Base-by-base conservation (phyloP, 148 eudicot species). In the Simmondsia chinensis region DNA sequence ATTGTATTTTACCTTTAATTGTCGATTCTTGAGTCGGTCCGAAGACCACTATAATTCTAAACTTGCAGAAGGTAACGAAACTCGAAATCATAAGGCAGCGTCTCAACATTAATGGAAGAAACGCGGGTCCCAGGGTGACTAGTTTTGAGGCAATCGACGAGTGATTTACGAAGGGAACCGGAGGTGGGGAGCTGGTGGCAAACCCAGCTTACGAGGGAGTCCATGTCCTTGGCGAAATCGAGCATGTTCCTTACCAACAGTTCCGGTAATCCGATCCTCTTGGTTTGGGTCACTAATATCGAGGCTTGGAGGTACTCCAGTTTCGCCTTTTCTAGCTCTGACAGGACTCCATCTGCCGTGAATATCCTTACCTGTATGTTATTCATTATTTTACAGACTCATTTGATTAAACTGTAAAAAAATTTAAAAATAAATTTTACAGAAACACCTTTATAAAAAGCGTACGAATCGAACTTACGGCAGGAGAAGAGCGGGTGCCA, bases 401-500 rank as follows among this genome's bases (percentile, higher is more conserved):
- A n/a, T n/a, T n/a, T n/a, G n/a, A n/a, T n/a, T n/a, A n/a, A n/a
- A n/a, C n/a, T n/a, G n/a, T n/a, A n/a, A n/a, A n/a, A n/a, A n/a
- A n/a, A n/a, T n/a, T n/a, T n/a, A n/a, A n/a, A n/a, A n/a, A n/a
- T n/a, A n/a, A n/a, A n/a, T n/a, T n/a, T n/a, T n/a, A n/a, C n/a
- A n/a, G n/a, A n/a, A n/a, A n/a, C n/a, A n/a, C n/a, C n/a, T n/a
- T n/a, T n/a, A n/a, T n/a, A n/a, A n/a, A n/a, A n/a, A n/a, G n/a
- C n/a, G n/a, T n/a, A n/a, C n/a, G n/a, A n/a, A n/a, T n/a, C n/a
- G n/a, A n/a, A 64, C 89, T 67, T 76, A 91, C 97, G 13, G 86
- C 93, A 2, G 95, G 97, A 13, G 97, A 91, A 63, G 97, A 91
- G 16, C 84, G 85, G 1, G 95, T 85, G 19, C 97, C 97, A 49